Evolutionary conservation across 1,284 basidiomycete genomes (phyloP).

Genomic region (Dichomitus squalens): DNA sequence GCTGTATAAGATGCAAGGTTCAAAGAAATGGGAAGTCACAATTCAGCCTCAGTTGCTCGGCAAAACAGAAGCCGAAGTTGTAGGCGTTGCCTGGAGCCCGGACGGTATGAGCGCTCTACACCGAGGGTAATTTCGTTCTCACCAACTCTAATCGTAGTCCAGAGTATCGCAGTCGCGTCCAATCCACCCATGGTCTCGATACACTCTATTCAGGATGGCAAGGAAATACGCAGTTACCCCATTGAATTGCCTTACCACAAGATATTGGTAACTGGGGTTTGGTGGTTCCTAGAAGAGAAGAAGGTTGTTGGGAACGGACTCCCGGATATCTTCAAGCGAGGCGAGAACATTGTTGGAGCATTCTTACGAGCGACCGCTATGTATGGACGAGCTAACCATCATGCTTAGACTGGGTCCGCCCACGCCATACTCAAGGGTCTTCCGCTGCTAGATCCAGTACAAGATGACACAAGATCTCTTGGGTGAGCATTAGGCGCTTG

Average conservation of each 20-base stretch:
- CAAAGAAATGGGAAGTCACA: conserved; percentile 79
- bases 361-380: neutral
- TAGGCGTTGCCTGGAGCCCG: conserved; percentile 76
- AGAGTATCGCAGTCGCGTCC: conserved; percentile 72
- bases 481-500: conserved; percentile 45
- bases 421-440: conserved; percentile 67
- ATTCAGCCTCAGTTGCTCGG: conserved; percentile 33
- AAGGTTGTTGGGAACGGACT: conserved; percentile 44
- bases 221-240: neutral
- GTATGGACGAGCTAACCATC: neutral
- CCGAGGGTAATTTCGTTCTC: conserved; percentile 11
- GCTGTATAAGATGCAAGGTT: conserved; percentile 79
- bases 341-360: conserved; percentile 58
- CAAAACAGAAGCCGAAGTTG: conserved; percentile 51
- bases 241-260: neutral
- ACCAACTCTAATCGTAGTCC: conserved; percentile 46
- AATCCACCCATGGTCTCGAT: conserved; percentile 67
- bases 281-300: conserved; percentile 69
- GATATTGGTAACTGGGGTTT: conserved; percentile 38
- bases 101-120: conserved; percentile 53
- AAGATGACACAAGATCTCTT: conserved; percentile 61
- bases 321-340: conserved; percentile 76
- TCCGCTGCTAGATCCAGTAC: conserved; percentile 69
- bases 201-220: conserved; percentile 77
- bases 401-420: conserved; percentile 69